Evolutionary conservation across 441 rosid genomes (phyloP), one percentile per base, ranked within the genome.

Genomic region (Theobroma grandiflorum): DNA sequence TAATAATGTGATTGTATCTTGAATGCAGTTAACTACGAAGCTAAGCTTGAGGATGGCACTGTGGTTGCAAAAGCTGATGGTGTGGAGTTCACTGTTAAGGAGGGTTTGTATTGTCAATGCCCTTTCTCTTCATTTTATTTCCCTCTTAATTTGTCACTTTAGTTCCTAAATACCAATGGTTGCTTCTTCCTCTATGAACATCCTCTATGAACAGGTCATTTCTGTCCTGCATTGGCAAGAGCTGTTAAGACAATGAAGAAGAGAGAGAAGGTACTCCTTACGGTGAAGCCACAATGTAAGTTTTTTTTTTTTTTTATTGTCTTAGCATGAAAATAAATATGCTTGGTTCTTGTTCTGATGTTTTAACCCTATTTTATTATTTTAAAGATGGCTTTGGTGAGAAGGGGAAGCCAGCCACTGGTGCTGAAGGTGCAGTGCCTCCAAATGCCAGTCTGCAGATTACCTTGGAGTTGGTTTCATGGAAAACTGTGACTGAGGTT

Each of bases 211-310:
- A 58, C 73, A 94, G 98, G 95, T 77, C 82, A 87, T 78, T 91
- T 94, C 82, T 96, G 98, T 72, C 97, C 95, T 74, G 98, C 97
- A 0, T 63, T 94, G 77, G 59, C 93, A 0, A 90, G 70, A 78
- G 97, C 97, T 71, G 93, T 93, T 43, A 94, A 94, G 89, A 92
- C 99, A 40, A 94, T 94, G 99, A 96, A 92, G 78, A 96, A 91
- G 82, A 92, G 90, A 0, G 98, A 96, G 75, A 93, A 88, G 61
- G 97, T 90, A 2, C 88, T 92, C 57, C 82, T 93, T 9, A 87
- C 94, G 3, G 98, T 94, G 79, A 96, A 90, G 80, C 97, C 99
- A 76, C 98, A 93, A 88, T 94, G 99, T 96, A 88, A 81, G 88
- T 33, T 33, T 3, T 55, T 50, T 11, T 22, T 11, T 22, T 69